Evolutionary conservation across 305 asterid species (phyloP).

Genomic region (Fraxinus xanthoxyloides): DNA sequence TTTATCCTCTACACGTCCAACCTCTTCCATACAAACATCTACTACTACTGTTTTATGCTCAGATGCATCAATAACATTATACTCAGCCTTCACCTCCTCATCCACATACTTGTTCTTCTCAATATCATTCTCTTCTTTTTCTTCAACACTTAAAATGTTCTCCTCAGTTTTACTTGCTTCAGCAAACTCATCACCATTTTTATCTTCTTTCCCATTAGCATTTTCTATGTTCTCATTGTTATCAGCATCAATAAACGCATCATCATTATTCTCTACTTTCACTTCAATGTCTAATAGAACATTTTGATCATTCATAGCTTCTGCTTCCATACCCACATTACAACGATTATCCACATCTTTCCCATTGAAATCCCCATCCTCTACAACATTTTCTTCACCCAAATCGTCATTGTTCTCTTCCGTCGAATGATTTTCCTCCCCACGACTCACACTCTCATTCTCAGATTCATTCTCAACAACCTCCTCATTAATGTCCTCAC

Average conservation of each 20-base stretch:
- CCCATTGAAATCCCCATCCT: constrained; percentile 24
- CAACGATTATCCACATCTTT: constrained; percentile 3
- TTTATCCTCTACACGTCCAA: constrained; percentile 13
- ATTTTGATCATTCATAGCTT: constrained; percentile 2
- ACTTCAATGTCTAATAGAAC: constrained; percentile 11
- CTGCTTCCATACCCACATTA: constrained; percentile 23
- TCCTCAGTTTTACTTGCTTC: constrained; percentile 12
- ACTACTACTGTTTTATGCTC: background rate
- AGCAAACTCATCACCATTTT: constrained; percentile 1
- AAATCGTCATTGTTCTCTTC: constrained; percentile 52
- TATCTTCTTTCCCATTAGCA: constrained; percentile 23
- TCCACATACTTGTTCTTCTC: constrained; percentile 11
- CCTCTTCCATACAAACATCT: constrained; percentile 26
- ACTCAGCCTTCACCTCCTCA: constrained; percentile 17
- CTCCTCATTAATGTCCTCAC: constrained; percentile 51
- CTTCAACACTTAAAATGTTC: constrained; percentile 15
- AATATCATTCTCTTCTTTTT: background rate
- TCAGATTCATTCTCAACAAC: constrained; percentile 64
- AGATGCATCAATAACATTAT: constrained; percentile 8
- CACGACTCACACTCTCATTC: constrained; percentile 59
- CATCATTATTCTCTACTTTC: constrained; percentile 15
- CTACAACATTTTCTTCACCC: constrained; percentile 33
- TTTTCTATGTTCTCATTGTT: constrained; percentile 15
- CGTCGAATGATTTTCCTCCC: constrained; percentile 49
- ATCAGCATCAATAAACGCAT: constrained; percentile 19